These are phyloP conservation scores for Wickerhamomyces xylosicus DNA, from an alignment of 805 yeast genomes.

Conservation along the genomic window DNA sequence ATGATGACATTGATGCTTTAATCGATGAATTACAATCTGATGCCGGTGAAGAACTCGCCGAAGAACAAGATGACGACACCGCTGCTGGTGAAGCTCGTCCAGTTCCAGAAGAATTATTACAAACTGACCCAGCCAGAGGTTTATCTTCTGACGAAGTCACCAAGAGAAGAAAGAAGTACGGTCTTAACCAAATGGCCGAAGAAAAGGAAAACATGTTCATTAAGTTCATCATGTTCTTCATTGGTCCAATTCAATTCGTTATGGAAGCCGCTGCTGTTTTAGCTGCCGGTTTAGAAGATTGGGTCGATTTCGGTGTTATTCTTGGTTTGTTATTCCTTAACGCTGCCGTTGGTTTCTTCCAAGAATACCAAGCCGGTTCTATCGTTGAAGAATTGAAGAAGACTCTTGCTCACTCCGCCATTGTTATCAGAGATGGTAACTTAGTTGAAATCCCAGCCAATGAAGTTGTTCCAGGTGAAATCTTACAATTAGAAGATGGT, in stretches of 20 bases:
- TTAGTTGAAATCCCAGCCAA: slow-evolving; percentile 67
- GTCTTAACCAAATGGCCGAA: slow-evolving; percentile 86
- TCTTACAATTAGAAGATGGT: slow-evolving; percentile 88
- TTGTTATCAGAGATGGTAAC: slow-evolving; percentile 75
- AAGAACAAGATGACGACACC: slow-evolving; percentile 30
- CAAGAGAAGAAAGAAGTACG: slow-evolving; percentile 83
- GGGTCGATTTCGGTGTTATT: slow-evolving; percentile 99
- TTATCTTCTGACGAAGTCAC: slow-evolving; percentile 66
- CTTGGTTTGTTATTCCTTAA: slow-evolving; percentile 77
- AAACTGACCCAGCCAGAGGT: slow-evolving; percentile 75
- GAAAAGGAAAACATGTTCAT: slow-evolving; percentile 71
- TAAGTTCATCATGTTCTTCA: slow-evolving; percentile 79
- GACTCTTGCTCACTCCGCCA: slow-evolving; percentile 85
- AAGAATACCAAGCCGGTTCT: slow-evolving; percentile 97
- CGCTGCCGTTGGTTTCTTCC: slow-evolving; percentile 92
- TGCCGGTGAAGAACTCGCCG: slow-evolving; percentile 45
- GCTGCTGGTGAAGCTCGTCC: slow-evolving; percentile 58
- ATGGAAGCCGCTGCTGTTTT: slow-evolving; percentile 94
- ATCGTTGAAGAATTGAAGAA: slow-evolving; percentile 94
- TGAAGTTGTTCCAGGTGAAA: slow-evolving; percentile 93
- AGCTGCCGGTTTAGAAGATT: slow-evolving; percentile 94
- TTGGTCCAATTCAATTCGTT: slow-evolving; percentile 94
- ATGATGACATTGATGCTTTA: slow-evolving; percentile 63
- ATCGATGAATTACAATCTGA: slow-evolving; percentile 67
- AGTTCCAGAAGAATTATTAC: slow-evolving; percentile 77